These are phyloP conservation scores for Lactarius sanguifluus DNA, from an alignment of 768 basidiomycete genomes.

Conservation along the genomic window DNA sequence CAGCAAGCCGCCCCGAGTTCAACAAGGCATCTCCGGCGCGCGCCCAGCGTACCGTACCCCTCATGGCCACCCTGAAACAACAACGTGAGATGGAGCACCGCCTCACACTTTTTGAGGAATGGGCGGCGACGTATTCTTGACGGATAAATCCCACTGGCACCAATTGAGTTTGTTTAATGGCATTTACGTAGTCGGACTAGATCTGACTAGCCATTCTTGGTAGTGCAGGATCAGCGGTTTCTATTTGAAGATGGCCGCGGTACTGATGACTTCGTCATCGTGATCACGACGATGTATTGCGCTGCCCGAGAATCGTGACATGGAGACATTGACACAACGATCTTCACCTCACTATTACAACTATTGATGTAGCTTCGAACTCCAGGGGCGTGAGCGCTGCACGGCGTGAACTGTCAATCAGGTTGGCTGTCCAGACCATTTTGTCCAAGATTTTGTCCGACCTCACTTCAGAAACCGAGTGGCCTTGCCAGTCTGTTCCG, in stretches of 20 bases:
- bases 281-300: background rate
- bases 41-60: background rate
- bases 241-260: no score
- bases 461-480: background rate
- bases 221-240: background rate
- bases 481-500: background rate
- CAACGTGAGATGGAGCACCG: background rate
- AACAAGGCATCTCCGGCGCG: background rate
- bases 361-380: background rate
- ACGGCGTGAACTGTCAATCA: background rate
- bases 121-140: background rate
- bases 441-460: background rate
- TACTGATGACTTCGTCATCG: no score
- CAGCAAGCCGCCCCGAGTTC: background rate
- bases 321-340: background rate
- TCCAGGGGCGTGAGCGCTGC: background rate
- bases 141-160: background rate
- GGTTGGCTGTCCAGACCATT: background rate
- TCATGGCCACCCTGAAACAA: background rate
- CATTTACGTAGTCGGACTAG: background rate
- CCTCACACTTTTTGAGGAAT: background rate
- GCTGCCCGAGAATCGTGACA: background rate
- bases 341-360: background rate
- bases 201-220: background rate
- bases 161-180: background rate